These are phyloP conservation scores for Pleurotus citrinopileatus DNA, from an alignment of 768 basidiomycete genomes.

Conservation along the genomic window DNA sequence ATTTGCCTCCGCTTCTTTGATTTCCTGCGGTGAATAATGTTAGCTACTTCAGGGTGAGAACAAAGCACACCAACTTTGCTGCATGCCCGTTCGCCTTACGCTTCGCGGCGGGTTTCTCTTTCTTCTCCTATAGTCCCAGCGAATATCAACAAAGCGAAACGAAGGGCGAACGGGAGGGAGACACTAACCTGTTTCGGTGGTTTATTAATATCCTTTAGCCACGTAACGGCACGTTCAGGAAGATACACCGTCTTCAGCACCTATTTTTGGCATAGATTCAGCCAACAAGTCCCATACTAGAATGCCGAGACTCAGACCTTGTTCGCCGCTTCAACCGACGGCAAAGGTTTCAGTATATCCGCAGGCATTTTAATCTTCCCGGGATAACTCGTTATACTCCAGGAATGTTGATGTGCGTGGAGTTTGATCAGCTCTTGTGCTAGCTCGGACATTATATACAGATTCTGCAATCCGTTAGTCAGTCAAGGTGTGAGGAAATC, in stretches of 20 bases:
- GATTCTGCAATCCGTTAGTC: slow-evolving; percentile 48
- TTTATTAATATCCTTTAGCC: slow-evolving; percentile 52
- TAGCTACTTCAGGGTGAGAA: slow-evolving; percentile 4
- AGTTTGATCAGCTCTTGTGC: slow-evolving; percentile 83
- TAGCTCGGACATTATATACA: slow-evolving; percentile 86
- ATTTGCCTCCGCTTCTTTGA: slow-evolving; percentile 28
- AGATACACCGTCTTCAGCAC: slow-evolving; percentile 68
- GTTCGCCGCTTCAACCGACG: slow-evolving; percentile 60
- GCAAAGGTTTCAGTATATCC: slow-evolving; percentile 77
- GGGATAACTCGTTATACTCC: slow-evolving; percentile 78
- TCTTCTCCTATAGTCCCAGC: slow-evolving; percentile 47
- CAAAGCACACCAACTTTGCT: slow-evolving; percentile 37
- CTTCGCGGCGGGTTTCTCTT: slow-evolving; percentile 40
- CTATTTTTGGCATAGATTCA: slow-evolving; percentile 30
- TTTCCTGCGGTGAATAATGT: slow-evolving; percentile 25
- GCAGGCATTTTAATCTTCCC: slow-evolving; percentile 75
- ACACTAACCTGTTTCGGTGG: slow-evolving; percentile 18
- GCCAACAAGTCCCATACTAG: background rate
- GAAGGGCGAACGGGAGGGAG: slow-evolving; percentile 26
- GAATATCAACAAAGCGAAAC: slow-evolving; percentile 4
- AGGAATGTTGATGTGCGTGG: slow-evolving; percentile 60
- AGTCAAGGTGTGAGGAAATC: background rate
- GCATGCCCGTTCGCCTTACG: slow-evolving; percentile 53
- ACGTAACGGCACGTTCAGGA: slow-evolving; percentile 52
- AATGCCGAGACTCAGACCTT: slow-evolving; percentile 37